These are phyloP conservation scores for Echinochloa phyllopogon DNA, from an alignment of 176 grass and related monocot species.

Conservation along the genomic window DNA sequence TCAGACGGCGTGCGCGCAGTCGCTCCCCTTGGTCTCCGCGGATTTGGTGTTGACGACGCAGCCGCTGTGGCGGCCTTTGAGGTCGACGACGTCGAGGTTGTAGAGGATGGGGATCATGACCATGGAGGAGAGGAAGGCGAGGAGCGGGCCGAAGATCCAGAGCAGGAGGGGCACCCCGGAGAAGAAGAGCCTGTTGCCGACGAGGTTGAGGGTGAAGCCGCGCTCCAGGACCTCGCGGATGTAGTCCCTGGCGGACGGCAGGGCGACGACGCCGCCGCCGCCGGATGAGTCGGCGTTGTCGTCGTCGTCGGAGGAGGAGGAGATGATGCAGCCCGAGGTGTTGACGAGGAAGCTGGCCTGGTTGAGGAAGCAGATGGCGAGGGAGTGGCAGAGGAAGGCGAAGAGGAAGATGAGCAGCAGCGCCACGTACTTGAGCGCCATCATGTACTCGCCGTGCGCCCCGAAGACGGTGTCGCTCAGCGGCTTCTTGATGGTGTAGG, in stretches of 20 bases:
- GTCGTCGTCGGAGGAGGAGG: not conserved
- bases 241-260: slow-evolving; percentile 44
- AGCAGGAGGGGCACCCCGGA: slow-evolving; percentile 71
- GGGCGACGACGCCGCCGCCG: not conserved
- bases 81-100: slow-evolving; percentile 64
- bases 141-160: slow-evolving; percentile 93
- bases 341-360: slow-evolving; percentile 95
- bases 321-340: slow-evolving; percentile 12
- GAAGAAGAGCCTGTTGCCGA: slow-evolving; percentile 90
- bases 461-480: slow-evolving; percentile 81
- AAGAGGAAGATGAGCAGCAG: slow-evolving; percentile 82
- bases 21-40: not conserved
- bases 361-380: slow-evolving; percentile 85
- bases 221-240: slow-evolving; percentile 63
- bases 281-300: not conserved
- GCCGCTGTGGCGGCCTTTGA: not conserved
- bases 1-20: slow-evolving; percentile 37
- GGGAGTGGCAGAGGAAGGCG: slow-evolving; percentile 92
- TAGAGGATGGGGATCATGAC: slow-evolving; percentile 78
- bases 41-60: slow-evolving; percentile 26
- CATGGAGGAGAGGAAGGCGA: slow-evolving; percentile 66
- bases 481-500: slow-evolving; percentile 84
- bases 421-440: slow-evolving; percentile 91
- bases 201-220: slow-evolving; percentile 63
- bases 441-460: slow-evolving; percentile 94